Conservation (phyloP, 805 yeast genomes). For the Starmerella sirachaensis region DNA sequence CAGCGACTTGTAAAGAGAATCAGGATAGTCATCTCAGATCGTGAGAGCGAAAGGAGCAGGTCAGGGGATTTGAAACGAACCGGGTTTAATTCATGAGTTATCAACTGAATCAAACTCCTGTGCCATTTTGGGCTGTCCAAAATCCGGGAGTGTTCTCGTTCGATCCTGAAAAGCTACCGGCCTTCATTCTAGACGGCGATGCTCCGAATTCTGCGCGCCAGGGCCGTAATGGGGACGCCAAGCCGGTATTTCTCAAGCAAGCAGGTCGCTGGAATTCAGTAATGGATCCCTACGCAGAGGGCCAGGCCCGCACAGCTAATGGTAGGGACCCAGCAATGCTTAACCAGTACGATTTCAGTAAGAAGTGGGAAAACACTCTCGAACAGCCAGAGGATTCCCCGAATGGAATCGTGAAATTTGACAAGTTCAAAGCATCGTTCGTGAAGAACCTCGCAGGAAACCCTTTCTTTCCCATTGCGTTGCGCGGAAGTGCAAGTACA, state of each 20-base stretch:
- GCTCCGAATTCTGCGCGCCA: background rate
- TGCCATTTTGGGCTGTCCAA: slow-evolving; percentile 21
- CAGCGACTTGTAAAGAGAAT: no score
- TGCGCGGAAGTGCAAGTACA: slow-evolving; percentile 48
- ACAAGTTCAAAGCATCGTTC: slow-evolving; percentile 2
- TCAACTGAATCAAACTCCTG: slow-evolving; percentile 18
- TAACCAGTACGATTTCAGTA: slow-evolving; percentile 15
- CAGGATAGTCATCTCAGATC: no score
- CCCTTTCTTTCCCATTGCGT: slow-evolving; percentile 68
- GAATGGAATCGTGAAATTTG: slow-evolving; percentile 2
- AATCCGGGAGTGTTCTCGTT: slow-evolving; percentile 9
- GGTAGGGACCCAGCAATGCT: slow-evolving; percentile 17
- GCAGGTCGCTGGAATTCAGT: slow-evolving; percentile 19
- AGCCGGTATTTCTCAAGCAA: slow-evolving; percentile 5
- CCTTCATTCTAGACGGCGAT: slow-evolving; percentile 11
- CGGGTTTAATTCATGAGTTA: slow-evolving; percentile 18
- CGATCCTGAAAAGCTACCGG: slow-evolving; percentile 13
- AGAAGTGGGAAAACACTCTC: slow-evolving; percentile 21
- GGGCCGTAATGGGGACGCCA: background rate
- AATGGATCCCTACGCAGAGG: slow-evolving; percentile 3
- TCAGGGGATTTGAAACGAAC: no score
- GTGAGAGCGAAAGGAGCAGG: no score
- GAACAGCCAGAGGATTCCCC: slow-evolving; percentile 3
- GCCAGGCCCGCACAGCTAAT: no score
- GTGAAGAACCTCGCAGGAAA: slow-evolving; percentile 46